Evolutionary conservation across 805 yeast species (phyloP), one percentile per base, ranked within the genome.

Genomic region (Spathaspora gorwiae): DNA sequence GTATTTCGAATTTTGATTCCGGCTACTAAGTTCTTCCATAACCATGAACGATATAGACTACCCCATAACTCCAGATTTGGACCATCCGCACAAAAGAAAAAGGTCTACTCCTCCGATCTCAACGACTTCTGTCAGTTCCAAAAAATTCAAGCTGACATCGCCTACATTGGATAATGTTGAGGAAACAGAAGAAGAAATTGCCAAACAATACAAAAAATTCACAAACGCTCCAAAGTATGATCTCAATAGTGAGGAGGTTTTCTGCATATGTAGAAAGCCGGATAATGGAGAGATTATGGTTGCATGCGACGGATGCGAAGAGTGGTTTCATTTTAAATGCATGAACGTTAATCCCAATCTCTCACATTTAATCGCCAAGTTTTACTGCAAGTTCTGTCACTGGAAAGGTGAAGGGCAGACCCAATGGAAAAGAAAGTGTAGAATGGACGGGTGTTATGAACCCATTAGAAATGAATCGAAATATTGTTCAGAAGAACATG

Each of bases 271-370:
- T 60, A 73, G 94, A 34, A 76, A 75, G 48, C 84, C 89, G 0
- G 97, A 90, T 55, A 94, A 90, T 1, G 75, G 73, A 2, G 83
- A 80, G 47, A 66, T 90, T 59, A 90, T 90, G 97, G 85, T 90
- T n/a, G 88, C 86, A 0, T 90, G 97, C 60, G 97, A 90, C 60
- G 90, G 88, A 6, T 90, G 97, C 64, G 96, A 89, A 56, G 96
- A 88, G 47, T 90, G 97, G 97, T 90, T 76, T 59, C 97, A 90
- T 64, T 87, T 90, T 62, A 68, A 66, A 39, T 90, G 97, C 60
- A 78, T 90, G 75, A 74, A 73, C 43, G 59, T 89, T 33, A 73
- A 81, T 42, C 60, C 59, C 7, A 64, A 69, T 44, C 76, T 75
- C 55, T 73, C 78, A 46, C 70, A 74, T 35, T 66, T 89, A 42